phyloP scores from a whole-genome alignment of 768 basidiomycete species.

The Collybia nuda region DNA sequence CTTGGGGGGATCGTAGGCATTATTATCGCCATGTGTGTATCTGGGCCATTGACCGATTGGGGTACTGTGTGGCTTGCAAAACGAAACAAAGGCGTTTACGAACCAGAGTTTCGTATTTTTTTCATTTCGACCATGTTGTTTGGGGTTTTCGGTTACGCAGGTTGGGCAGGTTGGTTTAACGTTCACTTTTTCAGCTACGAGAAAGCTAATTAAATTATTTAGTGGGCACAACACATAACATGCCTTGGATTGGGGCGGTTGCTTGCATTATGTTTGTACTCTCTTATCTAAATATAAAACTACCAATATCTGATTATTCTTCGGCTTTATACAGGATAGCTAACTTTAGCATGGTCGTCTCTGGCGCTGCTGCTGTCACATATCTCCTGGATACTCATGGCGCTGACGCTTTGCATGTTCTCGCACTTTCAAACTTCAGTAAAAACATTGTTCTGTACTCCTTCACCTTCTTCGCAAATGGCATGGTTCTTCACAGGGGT shows the following conservation, averaged over 20 bases:
- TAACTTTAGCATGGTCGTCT: conserved; percentile 44
- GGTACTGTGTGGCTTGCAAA: conserved; percentile 41
- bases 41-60: conserved; percentile 41
- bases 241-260: conserved; percentile 47
- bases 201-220: background rate
- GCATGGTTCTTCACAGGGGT: conserved; percentile 35
- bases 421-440: conserved; percentile 40
- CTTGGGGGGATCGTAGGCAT: conserved; percentile 43
- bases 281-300: background rate
- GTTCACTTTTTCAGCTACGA: background rate
- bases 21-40: conserved; percentile 33
- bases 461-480: conserved; percentile 43
- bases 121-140: conserved; percentile 42
- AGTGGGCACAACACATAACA: conserved; percentile 37
- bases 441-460: conserved; percentile 47
- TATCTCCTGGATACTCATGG: conserved; percentile 47
- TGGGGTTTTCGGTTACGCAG: conserved; percentile 43
- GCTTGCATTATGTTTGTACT: conserved; percentile 30
- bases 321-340: conserved; percentile 27
- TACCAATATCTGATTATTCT: background rate
- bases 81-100: conserved; percentile 44
- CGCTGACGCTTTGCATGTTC: conserved; percentile 36
- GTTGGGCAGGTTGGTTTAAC: conserved; percentile 34
- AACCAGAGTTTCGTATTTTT: conserved; percentile 44
- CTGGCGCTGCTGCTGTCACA: conserved; percentile 39